A percentile compares a stretch with the other conserved stretches of the same genome.
These are phyloP conservation scores for Daphne laureola DNA, from an alignment of 441 rosid genomes.

Conservation along the genomic window DNA sequence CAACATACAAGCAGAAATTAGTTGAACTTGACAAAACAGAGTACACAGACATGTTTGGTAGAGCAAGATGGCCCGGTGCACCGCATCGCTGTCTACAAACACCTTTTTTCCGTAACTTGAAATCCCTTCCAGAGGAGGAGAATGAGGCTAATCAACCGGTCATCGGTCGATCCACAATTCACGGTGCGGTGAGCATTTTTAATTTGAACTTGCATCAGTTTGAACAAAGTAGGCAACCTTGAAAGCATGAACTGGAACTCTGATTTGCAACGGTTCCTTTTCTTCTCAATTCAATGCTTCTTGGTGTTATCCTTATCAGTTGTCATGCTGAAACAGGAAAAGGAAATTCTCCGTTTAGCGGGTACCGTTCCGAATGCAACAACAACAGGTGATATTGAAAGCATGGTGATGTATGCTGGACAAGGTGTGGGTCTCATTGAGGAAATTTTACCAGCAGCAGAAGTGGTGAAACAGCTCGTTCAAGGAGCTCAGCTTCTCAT, in stretches of 20 bases:
- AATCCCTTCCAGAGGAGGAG: constrained; percentile 38
- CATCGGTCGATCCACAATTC: constrained; percentile 57
- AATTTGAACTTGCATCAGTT: not conserved
- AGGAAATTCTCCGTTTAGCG: constrained; percentile 51
- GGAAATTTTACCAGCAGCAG: constrained; percentile 55
- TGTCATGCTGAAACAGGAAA: constrained; percentile 40
- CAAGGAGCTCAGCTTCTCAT: constrained; percentile 58
- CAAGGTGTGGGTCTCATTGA: constrained; percentile 57
- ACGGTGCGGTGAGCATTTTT: constrained; percentile 44
- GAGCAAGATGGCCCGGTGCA: constrained; percentile 84
- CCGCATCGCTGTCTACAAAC: constrained; percentile 68
- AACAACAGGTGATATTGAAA: constrained; percentile 70
- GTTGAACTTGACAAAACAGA: constrained; percentile 54
- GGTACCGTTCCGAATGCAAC: constrained; percentile 68
- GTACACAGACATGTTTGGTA: constrained; percentile 65
- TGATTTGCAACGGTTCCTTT: not conserved
- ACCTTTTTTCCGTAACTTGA: constrained; percentile 58
- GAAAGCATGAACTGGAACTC: not conserved
- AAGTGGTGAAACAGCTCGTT: constrained; percentile 52
- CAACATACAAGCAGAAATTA: constrained; percentile 63
- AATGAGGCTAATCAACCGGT: constrained; percentile 63
- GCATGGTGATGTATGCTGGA: constrained; percentile 90
- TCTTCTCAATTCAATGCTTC: not conserved
- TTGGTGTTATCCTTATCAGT: not conserved
- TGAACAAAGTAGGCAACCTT: not conserved